Conservation (phyloP, 805 yeast species). For the Candida piceae region DNA sequence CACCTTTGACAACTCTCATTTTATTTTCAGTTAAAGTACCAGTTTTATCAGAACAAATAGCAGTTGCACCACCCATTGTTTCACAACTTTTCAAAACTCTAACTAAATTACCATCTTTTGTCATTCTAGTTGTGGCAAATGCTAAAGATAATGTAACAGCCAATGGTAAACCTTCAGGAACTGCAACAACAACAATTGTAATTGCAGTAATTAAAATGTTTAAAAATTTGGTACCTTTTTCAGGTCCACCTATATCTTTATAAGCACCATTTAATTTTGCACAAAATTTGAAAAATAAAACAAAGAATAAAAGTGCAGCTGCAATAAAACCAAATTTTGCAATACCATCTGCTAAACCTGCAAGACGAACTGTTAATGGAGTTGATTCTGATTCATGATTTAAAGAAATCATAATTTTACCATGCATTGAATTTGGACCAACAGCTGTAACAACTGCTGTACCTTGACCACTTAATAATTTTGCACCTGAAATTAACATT, state of each 20-base stretch:
- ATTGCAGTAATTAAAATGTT: constrained; percentile 86
- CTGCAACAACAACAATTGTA: constrained; percentile 93
- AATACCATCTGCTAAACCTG: constrained; percentile 83
- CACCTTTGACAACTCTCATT: constrained; percentile 85
- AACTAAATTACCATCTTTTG: constrained; percentile 93
- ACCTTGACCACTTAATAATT: constrained; percentile 81
- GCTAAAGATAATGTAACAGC: constrained; percentile 97
- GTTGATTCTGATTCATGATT: constrained; percentile 76
- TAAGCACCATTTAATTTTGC: constrained; percentile 49
- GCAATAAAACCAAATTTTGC: constrained; percentile 91
- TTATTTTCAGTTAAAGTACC: constrained; percentile 93
- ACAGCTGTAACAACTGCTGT: constrained; percentile 83
- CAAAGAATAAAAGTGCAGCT: constrained; percentile 74
- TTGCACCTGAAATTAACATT: constrained; percentile 87
- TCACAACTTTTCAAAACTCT: constrained; percentile 92
- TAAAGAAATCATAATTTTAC: constrained; percentile 82
- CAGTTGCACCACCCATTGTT: constrained; percentile 98
- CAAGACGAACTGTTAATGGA: constrained; percentile 80
- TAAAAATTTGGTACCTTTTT: constrained; percentile 80
- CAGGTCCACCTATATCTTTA: constrained; percentile 47
- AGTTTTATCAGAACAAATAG: constrained; percentile 94
- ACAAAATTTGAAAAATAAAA: constrained; percentile 71
- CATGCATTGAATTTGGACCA: constrained; percentile 85
- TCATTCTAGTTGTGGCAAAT: constrained; percentile 97
- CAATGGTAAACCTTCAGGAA: constrained; percentile 97